A percentile compares a stretch with the other conserved stretches of the same genome.
These are phyloP conservation scores for Pleurozium schreberi DNA, from an alignment of 225 moss, liverwort and hornwort species.

Conservation along the genomic window DNA sequence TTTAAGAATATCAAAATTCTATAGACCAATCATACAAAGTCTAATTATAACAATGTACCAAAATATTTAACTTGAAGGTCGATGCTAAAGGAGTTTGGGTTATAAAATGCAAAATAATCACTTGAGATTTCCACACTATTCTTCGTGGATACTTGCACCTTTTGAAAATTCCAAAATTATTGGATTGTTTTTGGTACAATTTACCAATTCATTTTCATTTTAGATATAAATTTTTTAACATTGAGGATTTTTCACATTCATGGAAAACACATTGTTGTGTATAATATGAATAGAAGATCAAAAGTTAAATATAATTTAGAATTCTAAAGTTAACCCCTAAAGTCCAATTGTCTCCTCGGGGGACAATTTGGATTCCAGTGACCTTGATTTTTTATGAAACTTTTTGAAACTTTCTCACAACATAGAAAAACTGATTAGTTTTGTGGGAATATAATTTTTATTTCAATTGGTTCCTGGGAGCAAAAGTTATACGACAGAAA, in stretches of 20 bases:
- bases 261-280: not conserved
- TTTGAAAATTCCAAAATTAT: not conserved
- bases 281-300: not conserved
- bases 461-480: too few species aligned
- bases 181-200: not conserved
- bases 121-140: not conserved
- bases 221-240: not conserved
- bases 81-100: not conserved
- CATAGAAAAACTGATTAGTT: too few species aligned
- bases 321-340: not conserved
- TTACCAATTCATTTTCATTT: not conserved
- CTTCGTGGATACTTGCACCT: not conserved
- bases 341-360: too few species aligned
- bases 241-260: not conserved
- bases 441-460: too few species aligned
- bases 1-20: not conserved
- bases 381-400: too few species aligned
- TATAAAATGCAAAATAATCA: not conserved
- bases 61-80: not conserved
- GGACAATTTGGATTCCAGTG: too few species aligned
- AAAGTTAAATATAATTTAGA: not conserved
- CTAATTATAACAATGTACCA: not conserved
- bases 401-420: too few species aligned
- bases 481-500: too few species aligned
- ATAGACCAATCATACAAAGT: not conserved